Evolutionary conservation across 768 basidiomycete genomes (phyloP).

Genomic region (Hygrocybe coccinea): DNA sequence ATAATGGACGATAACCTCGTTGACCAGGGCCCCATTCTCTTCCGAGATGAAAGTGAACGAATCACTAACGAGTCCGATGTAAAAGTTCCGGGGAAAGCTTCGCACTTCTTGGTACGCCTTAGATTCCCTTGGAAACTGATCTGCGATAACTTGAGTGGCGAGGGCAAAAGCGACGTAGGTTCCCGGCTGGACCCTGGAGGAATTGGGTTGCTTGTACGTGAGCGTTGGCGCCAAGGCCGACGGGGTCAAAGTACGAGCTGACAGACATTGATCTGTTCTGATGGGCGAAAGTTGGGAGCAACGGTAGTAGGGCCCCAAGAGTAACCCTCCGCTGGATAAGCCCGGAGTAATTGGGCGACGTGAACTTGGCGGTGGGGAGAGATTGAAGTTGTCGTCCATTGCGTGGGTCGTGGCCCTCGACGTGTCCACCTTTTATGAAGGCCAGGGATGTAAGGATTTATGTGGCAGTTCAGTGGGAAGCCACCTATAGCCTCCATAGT

Average conservation of each 20-base stretch:
- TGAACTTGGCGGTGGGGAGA: neutral
- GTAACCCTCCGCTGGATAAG: neutral
- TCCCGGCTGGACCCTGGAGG: neutral
- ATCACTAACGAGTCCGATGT: neutral
- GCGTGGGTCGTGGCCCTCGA: too few relatives aligned
- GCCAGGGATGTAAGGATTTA: neutral
- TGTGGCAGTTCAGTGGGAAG: neutral
- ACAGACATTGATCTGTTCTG: neutral
- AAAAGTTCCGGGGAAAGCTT: neutral
- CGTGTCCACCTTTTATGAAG: too few relatives aligned
- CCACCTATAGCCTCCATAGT: neutral
- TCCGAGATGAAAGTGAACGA: neutral
- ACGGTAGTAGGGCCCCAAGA: neutral
- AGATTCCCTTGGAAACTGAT: neutral
- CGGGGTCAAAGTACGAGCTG: neutral
- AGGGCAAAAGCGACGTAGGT: constrained; percentile 2
- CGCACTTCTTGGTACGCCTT: neutral
- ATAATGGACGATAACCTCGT: neutral
- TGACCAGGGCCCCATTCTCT: neutral
- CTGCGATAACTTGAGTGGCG: neutral
- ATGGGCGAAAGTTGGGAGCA: neutral
- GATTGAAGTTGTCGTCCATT: neutral
- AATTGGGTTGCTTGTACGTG: too few relatives aligned
- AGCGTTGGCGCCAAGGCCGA: neutral
- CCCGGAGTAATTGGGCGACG: neutral